A percentile compares a stretch with the other conserved stretches of the same genome.
Conservation (phyloP, 352 stramenopile genomes). For the Stephanocyclus meneghinianus region DNA sequence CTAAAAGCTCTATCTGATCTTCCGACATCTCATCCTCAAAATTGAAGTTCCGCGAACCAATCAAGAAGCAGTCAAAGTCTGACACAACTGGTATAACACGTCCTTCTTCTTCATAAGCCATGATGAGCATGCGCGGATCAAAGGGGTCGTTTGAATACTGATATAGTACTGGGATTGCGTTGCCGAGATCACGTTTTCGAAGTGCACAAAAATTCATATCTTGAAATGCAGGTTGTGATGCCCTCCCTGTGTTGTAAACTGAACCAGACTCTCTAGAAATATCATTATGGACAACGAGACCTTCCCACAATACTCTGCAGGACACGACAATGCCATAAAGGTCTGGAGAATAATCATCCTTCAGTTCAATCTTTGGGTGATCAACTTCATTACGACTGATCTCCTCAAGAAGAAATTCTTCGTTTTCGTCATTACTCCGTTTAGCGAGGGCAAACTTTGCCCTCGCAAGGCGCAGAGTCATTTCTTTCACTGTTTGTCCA, state of each 20-base stretch:
- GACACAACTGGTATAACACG: conserved; percentile 64
- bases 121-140: conserved; percentile 53
- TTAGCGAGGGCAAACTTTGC: conserved; percentile 33
- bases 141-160: conserved; percentile 43
- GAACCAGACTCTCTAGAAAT: conserved; percentile 43
- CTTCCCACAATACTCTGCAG: conserved; percentile 58
- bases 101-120: conserved; percentile 72
- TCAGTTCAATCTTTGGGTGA: conserved; percentile 28
- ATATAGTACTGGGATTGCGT: conserved; percentile 40
- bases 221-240: conserved; percentile 61
- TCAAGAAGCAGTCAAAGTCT: conserved; percentile 74
- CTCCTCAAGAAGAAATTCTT: conserved; percentile 21
- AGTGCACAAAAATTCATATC: conserved; percentile 63
- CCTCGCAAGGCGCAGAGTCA: conserved; percentile 36
- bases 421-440: background rate
- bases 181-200: conserved; percentile 15
- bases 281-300: conserved; percentile 40
- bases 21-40: conserved; percentile 55
- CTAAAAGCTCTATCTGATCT: conserved; percentile 68
- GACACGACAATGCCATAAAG: conserved; percentile 56
- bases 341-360: conserved; percentile 57
- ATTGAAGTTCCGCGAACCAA: conserved; percentile 56
- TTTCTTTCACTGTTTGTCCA: conserved; percentile 39
- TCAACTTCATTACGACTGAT: conserved; percentile 34
- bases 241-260: conserved; percentile 46